Evolutionary conservation across 1,284 basidiomycete species (phyloP).

Genomic region (Nidula niveotomentosa): DNA sequence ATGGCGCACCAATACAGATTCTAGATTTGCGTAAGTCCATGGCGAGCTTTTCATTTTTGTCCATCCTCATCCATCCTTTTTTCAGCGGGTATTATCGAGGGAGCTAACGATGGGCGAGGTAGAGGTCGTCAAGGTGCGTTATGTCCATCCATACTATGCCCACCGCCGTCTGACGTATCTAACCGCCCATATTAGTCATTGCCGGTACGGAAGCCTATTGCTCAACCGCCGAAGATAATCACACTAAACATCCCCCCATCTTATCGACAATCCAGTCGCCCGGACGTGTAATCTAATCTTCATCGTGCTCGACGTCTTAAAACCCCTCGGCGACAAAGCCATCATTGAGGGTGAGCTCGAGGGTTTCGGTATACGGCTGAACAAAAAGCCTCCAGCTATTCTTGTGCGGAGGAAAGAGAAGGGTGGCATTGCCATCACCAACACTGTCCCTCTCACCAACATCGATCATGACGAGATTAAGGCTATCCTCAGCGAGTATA

Average conservation of each 20-base stretch:
- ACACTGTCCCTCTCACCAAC: constrained; percentile 96
- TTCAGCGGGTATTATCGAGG: constrained; percentile 96
- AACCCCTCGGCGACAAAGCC: constrained; percentile 94
- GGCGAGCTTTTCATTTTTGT: background rate
- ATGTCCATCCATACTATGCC: background rate
- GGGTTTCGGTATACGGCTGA: constrained; percentile 95
- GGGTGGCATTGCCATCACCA: constrained; percentile 91
- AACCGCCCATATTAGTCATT: constrained; percentile 49
- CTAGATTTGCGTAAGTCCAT: constrained; percentile 72
- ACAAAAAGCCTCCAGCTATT: constrained; percentile 94
- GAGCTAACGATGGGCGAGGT: constrained; percentile 97
- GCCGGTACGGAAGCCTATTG: constrained; percentile 60
- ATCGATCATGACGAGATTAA: constrained; percentile 96
- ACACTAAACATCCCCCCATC: constrained; percentile 8
- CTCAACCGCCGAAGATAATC: constrained; percentile 7
- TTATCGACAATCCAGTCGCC: constrained; percentile 59
- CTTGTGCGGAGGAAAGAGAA: constrained; percentile 91
- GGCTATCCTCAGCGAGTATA: constrained; percentile 95
- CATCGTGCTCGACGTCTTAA: constrained; percentile 97
- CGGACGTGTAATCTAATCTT: constrained; percentile 99
- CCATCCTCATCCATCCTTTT: constrained; percentile 5
- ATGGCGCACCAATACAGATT: constrained; percentile 92
- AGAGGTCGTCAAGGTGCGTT: constrained; percentile 89
- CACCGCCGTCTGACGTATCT: too few relatives aligned
- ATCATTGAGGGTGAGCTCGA: constrained; percentile 92